These are phyloP conservation scores for Ceratobasidium sp. DNA, from an alignment of 1,284 basidiomycete genomes.

Conservation along the genomic window DNA sequence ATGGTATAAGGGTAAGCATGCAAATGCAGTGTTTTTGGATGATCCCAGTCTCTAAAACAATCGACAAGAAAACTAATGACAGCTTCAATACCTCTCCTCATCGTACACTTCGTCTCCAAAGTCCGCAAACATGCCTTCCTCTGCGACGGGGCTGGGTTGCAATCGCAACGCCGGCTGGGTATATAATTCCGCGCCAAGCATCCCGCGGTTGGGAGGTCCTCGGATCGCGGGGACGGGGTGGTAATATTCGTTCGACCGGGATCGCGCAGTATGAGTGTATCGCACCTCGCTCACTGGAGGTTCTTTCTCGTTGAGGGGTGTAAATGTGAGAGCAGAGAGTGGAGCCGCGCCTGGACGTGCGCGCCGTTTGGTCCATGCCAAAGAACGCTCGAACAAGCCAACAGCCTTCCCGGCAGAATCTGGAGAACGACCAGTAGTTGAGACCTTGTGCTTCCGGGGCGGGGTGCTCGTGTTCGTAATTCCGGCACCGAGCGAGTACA, in stretches of 20 bases:
- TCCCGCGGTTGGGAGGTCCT: conserved; percentile 12
- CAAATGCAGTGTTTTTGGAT: conserved; percentile 20
- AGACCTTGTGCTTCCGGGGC: conserved; percentile 1
- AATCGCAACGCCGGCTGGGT: conserved; percentile 10
- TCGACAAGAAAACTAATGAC: conserved; percentile 28
- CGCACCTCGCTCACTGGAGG: background rate
- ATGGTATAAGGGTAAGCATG: conserved; percentile 32
- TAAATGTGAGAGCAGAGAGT: conserved; percentile 33
- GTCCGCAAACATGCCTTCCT: conserved; percentile 29
- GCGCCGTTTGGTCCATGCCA: conserved; percentile 24
- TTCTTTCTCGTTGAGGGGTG: conserved; percentile 38
- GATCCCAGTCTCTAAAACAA: conserved; percentile 22
- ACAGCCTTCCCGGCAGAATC: background rate
- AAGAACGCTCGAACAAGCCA: background rate
- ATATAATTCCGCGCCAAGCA: conserved; percentile 37
- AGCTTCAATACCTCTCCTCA: conserved; percentile 17
- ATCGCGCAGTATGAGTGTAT: conserved; percentile 14
- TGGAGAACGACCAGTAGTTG: conserved; percentile 10
- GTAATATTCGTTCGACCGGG: conserved; percentile 40
- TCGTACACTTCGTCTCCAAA: conserved; percentile 32
- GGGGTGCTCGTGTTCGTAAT: conserved; percentile 32
- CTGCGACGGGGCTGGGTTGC: conserved; percentile 41
- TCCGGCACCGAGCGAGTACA: conserved; percentile 43
- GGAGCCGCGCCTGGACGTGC: background rate
- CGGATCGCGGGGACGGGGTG: conserved; percentile 21